Evolutionary conservation across 352 stramenopile genomes (phyloP), one percentile per base, ranked within the genome.

Genomic region (Globisporangium heterothallicum): DNA sequence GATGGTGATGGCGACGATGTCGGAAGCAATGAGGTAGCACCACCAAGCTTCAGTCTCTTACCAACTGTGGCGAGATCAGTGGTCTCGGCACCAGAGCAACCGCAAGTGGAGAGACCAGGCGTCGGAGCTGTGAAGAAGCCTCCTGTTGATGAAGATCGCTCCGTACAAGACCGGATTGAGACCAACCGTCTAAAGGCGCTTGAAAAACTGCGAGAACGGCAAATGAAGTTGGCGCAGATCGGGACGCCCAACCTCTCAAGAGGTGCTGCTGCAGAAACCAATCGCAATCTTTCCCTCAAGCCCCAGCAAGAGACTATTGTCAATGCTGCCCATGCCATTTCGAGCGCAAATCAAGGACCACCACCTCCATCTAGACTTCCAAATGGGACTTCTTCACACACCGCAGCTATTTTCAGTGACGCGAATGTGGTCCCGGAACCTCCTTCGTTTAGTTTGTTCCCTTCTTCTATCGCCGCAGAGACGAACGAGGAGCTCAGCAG

Each of bases 181-280:
- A 65, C 67, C 29, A 89, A 92, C 42, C 68, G 78, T 7, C 53
- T 75, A 13, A 75, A 76, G 19, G 78, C 80, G 10, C 48, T 89
- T 6, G 65, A 75, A 22, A 80, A 84, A 40, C 53, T 86, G n/a
- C 53, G 84, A 42, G 61, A 74, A 56, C 64, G 64, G 34, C 68
- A 64, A 29, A 36, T 42, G n/a, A 63, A 66, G 40, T 34, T 59
- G 10, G 47, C 57, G 18, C 63, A 59, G 40, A 35, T 30, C 29
- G 40, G 26, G 6, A n/a, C n/a, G n/a, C n/a, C 19, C 25, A 35
- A 14, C 6, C 1, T 21, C 34, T 14, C 44, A 26, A 3, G 2
- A 10, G 21, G 19, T n/a, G n/a, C n/a, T n/a, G n/a, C n/a, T n/a
- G n/a, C n/a, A n/a, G n/a, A n/a, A n/a, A n/a, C 13, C 24, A 16